Conservation (phyloP, 2,329 filamentous ascomycete species). For the Chaetomium sp. region DNA sequence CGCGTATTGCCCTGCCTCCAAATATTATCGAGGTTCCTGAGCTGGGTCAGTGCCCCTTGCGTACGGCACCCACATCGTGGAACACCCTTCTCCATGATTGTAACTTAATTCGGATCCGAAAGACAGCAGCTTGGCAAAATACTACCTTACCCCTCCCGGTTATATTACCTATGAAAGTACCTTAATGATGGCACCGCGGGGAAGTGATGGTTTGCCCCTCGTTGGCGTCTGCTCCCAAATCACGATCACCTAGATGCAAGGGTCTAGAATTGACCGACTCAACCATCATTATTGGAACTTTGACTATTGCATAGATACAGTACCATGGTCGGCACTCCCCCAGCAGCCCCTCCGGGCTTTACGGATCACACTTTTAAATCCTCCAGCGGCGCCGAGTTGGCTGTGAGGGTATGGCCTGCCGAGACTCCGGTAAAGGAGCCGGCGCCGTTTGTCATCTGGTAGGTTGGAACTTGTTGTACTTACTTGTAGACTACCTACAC, state of each 20-base stretch:
- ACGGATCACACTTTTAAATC: constrained; percentile 30
- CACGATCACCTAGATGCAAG: neutral
- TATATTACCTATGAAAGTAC: neutral
- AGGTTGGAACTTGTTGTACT: neutral
- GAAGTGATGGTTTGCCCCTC: neutral
- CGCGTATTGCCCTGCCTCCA: too few species aligned
- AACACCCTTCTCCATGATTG: too few species aligned
- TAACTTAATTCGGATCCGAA: neutral
- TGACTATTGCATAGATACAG: neutral
- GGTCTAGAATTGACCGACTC: neutral
- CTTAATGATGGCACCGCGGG: neutral
- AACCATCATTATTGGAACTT: neutral
- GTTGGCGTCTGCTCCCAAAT: neutral
- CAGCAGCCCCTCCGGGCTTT: constrained; percentile 26
- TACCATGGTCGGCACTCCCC: constrained; percentile 7
- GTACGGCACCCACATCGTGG: too few species aligned
- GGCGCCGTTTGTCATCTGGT: constrained; percentile 30
- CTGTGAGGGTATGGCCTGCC: constrained; percentile 32
- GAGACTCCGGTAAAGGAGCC: constrained; percentile 16
- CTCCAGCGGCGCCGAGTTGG: constrained; percentile 21
- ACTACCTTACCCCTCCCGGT: neutral
- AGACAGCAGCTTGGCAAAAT: neutral
- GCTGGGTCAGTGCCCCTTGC: too few species aligned
- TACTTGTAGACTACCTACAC: too few species aligned
- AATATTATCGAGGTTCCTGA: too few species aligned